Base-by-base conservation (phyloP, 768 basidiomycete species). In the Mycena metata region DNA sequence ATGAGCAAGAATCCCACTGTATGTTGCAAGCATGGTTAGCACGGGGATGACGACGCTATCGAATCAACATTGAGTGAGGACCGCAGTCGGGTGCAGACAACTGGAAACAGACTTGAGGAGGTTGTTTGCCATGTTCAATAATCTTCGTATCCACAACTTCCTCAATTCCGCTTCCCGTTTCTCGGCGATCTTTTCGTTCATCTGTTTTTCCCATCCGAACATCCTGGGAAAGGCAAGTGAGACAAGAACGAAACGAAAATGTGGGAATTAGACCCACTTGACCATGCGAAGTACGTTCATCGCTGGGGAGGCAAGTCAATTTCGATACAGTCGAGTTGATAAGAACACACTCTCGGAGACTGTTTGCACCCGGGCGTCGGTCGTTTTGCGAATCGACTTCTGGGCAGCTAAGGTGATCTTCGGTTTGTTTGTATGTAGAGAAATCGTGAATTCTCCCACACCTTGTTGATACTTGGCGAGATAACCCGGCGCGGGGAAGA, bases 161-260 rank as follows among this genome's bases (percentile, higher is more conserved):
- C 21, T 60, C 23, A 94, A 76, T 75, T 94, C 93, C 3, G 84
- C 84, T 47, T 90, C 87, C 64, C 92, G 85, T 72, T 87, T 88
- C 23, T 84, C 83, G 24, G 83, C 77, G 49, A 95, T 81, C 62
- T 83, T 82, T 13, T 82, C 76, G 24, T 86, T 80, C 75, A 91
- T 85, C 52, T 86, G 83, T 66, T 85, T 83, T 83, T 90, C 85
- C 85, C 91, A 86, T 12, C 84, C 91, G 71, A 93, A 92, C 60
- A 92, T 80, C 35, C 70, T 71, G 43, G 39, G 39, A 33, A 8
- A 43, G 8, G 19, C 12, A 49, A 2, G 23, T 56, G 8, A 57
- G 46, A n/a, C 7, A 3, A 36, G 30, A 21, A 35, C 17, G 23
- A 39, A 17, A 5, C 16, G 23, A 42, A 11, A n/a, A 16, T 7